These are phyloP conservation scores for Saprolegnia parasitica DNA, from an alignment of 352 stramenopile species.

Conservation along the genomic window DNA sequence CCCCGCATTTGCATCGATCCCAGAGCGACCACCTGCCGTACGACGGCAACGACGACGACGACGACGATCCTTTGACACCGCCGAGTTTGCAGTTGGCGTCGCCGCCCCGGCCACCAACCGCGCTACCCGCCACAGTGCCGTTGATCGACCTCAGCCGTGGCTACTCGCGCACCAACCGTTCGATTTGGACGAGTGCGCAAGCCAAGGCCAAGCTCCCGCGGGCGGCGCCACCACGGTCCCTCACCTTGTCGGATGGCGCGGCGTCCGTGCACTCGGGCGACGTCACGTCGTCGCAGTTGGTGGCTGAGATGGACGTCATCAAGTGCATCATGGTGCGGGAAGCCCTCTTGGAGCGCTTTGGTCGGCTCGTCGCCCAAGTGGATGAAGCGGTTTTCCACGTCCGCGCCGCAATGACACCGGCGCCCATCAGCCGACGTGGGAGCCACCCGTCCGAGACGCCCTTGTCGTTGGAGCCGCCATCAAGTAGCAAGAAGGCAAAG, in stretches of 20 bases:
- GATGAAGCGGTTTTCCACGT: neutral
- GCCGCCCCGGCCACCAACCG: neutral
- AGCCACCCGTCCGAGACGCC: neutral
- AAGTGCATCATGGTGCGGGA: slow-evolving; percentile 22
- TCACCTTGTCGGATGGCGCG: neutral
- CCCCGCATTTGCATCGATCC: neutral
- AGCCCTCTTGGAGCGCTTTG: slow-evolving; percentile 7
- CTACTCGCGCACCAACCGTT: slow-evolving; percentile 10
- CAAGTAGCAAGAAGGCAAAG: neutral
- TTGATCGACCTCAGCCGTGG: slow-evolving; percentile 2
- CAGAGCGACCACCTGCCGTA: neutral
- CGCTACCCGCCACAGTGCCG: neutral
- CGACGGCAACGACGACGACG: neutral
- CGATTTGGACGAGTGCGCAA: slow-evolving; percentile 1
- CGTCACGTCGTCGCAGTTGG: neutral
- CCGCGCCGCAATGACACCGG: neutral
- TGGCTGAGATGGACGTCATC: slow-evolving; percentile 16
- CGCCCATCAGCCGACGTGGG: neutral
- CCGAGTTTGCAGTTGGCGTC: too few relatives aligned
- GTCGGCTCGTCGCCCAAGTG: neutral
- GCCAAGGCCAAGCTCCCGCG: neutral
- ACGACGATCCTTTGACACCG: too few relatives aligned
- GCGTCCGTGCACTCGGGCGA: slow-evolving; percentile 1
- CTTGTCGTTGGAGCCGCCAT: neutral
- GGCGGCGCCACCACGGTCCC: neutral